phyloP scores from a whole-genome alignment of 129 eudicot genomes.

The Flaveria trinervia region DNA sequence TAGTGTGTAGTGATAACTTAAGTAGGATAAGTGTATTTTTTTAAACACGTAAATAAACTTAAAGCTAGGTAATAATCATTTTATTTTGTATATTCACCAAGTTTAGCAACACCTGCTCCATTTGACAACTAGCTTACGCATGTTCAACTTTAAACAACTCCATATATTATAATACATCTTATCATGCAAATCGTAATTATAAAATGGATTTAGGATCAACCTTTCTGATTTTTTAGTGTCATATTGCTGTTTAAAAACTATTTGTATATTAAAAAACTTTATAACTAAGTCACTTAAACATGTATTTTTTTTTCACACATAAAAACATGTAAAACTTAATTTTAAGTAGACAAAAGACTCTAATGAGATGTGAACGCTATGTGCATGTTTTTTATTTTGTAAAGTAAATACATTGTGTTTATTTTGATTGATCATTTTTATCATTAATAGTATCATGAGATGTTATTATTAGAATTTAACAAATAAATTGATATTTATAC shows the following conservation, averaged over 20 bases:
- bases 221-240: background rate
- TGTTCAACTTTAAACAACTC: conserved; percentile 9
- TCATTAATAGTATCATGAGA: too few relatives aligned
- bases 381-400: background rate
- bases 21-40: too few relatives aligned
- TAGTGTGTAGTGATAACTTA: too few relatives aligned
- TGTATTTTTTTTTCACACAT: background rate
- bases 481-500: too few relatives aligned
- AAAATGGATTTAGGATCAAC: background rate
- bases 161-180: too few relatives aligned
- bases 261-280: background rate
- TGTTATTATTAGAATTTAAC: too few relatives aligned
- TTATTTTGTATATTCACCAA: background rate
- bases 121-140: background rate
- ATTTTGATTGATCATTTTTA: background rate
- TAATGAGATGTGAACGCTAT: background rate
- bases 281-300: background rate
- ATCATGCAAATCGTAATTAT: background rate
- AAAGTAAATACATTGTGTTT: background rate
- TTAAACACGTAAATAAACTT: too few relatives aligned
- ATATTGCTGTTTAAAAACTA: background rate
- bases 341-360: background rate
- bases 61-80: background rate
- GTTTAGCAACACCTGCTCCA: background rate
- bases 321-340: background rate